Evolutionary conservation across 352 stramenopile species (phyloP), one percentile per base, ranked within the genome.

Genomic region (Globisporangium cederbergense): DNA sequence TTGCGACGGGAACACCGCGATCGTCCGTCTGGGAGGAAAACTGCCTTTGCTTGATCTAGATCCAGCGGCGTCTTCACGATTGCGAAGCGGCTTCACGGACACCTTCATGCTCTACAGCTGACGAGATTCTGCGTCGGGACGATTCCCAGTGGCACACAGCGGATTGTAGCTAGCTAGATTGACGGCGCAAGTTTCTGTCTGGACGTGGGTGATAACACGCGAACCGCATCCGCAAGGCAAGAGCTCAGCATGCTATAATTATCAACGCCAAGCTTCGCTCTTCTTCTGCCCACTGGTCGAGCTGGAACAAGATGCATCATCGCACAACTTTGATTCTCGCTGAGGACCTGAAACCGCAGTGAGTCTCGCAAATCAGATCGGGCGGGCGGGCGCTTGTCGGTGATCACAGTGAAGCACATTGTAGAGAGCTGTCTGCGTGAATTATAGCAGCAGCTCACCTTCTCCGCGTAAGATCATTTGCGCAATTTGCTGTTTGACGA

Each of bases 11-110:
- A 22, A 1, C 28, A 40, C 28, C 18, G 8, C 8, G 2, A 30
- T 52, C 18, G 20, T 52, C 46, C 18, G 43, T 52, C 20, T 52
- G 46, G 46, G 46, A 52, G 46, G n/a, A 30, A 30, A 52, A 52
- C 46, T 52, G 6, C 18, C n/a, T 10, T 57, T 57, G 30, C 9
- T 57, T 16, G 18, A 22, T 43, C 51, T 16, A 57, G 51, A 22
- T 43, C 51, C 28, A 57, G 51, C 30, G 30, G 16, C 18, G 18
- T 28, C 30, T 16, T 43, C 28, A 3, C 7, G 6, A 11, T 18
- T 43, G 16, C 11, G 20, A 20, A 7, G 51, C 7, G 28, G 6
- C 30, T 57, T 43, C 9, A 57, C 51, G 30, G 30, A 57, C 7
- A 30, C 32, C 30, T 43, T 57, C 51, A 57, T 57, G 25, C 50